Percentiles rank a stretch among this genome's conserved stretches.
These are phyloP conservation scores for Fusarium beomiforme DNA, from an alignment of 2,329 filamentous ascomycete genomes.

Conservation along the genomic window DNA sequence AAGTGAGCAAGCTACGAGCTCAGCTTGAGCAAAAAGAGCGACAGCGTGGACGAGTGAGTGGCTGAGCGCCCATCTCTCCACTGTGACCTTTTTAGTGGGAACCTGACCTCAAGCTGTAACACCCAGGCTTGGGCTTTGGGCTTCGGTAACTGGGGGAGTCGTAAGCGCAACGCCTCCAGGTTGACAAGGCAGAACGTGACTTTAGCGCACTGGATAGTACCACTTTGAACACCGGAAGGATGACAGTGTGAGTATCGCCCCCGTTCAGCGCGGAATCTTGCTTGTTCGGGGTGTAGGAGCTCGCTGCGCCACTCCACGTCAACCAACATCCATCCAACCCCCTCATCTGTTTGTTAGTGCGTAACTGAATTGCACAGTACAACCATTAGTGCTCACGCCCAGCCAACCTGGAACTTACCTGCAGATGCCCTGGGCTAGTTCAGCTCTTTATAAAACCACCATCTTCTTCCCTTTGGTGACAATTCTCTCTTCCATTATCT, in stretches of 20 bases:
- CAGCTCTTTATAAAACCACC: conserved; percentile 39
- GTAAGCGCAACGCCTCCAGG: conserved; percentile 36
- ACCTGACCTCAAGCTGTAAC: conserved; percentile 35
- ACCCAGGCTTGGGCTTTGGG: conserved; percentile 11
- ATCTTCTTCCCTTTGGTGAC: conserved; percentile 17
- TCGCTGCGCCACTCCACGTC: conserved; percentile 37
- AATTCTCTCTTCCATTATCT: conserved; percentile 1
- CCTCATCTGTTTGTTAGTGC: conserved; percentile 9
- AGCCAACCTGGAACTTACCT: conserved; percentile 2
- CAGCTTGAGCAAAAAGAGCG: neutral
- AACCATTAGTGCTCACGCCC: conserved; percentile 22
- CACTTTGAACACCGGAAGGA: fast-evolving
- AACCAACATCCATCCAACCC: conserved; percentile 28
- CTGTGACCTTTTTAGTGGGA: conserved; percentile 28
- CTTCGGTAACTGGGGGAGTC: conserved; percentile 14
- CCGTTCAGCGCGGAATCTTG: neutral
- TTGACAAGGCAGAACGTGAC: conserved; percentile 21
- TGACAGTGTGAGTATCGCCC: neutral
- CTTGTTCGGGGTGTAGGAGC: conserved; percentile 8
- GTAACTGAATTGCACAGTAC: neutral
- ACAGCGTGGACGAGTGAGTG: conserved; percentile 21
- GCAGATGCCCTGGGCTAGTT: neutral
- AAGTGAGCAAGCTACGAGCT: conserved; percentile 7
- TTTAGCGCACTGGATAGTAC: neutral
- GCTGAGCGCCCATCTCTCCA: conserved; percentile 21